A percentile compares a stretch with the other conserved stretches of the same genome.
phyloP scores from a whole-genome alignment of 2,329 filamentous ascomycete genomes.

The Paracorniculantispora psalliotae region DNA sequence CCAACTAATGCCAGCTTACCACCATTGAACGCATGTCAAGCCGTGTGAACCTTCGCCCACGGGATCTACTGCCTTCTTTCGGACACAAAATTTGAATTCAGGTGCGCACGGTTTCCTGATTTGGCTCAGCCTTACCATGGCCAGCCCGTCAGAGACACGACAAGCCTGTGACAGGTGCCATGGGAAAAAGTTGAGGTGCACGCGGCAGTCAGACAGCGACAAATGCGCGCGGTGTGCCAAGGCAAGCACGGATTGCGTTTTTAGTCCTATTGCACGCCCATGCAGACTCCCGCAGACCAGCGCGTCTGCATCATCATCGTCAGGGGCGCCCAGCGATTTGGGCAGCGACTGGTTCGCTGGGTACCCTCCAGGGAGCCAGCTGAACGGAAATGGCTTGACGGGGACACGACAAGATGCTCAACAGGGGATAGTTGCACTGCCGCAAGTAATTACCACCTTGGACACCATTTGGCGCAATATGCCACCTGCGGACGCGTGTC shows the following conservation, averaged over 20 bases:
- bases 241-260: slow-evolving; percentile 35
- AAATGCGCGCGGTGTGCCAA: slow-evolving; percentile 39
- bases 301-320: slow-evolving; percentile 6
- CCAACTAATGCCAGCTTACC: no score
- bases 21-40: no score
- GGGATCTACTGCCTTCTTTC: no score
- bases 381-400: not conserved
- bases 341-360: not conserved
- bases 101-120: no score
- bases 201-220: slow-evolving; percentile 31
- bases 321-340: not conserved
- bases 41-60: no score
- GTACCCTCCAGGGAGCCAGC: not conserved
- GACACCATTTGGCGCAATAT: slow-evolving; percentile 19
- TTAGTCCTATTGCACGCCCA: slow-evolving; percentile 34
- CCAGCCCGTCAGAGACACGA: slow-evolving; percentile 20
- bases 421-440: slow-evolving; percentile 16
- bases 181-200: slow-evolving; percentile 42
- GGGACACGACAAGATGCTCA: slow-evolving; percentile 5
- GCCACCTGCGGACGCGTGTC: slow-evolving; percentile 13
- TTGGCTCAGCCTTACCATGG: not conserved
- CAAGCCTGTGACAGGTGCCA: slow-evolving; percentile 42
- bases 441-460: slow-evolving; percentile 20
- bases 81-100: no score
- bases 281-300: not conserved